A percentile compares a stretch with the other conserved stretches of the same genome.
Evolutionary conservation across 2,329 filamentous ascomycete species (phyloP).

Genomic region (Hypoxylon sp.): DNA sequence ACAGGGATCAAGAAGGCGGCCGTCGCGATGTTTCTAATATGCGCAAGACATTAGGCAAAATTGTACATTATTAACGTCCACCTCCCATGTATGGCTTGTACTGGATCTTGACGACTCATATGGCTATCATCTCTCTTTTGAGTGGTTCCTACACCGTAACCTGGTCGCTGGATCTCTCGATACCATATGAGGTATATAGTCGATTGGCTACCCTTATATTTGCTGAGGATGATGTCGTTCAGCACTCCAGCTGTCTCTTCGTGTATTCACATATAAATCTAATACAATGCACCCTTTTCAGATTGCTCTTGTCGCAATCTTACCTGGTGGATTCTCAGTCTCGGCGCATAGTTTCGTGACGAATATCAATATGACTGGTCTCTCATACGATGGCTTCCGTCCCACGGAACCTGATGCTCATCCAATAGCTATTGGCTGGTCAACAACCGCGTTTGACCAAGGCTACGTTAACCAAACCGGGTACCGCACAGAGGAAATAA

Average conservation of each 20-base stretch:
- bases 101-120: neutral
- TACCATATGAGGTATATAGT: neutral
- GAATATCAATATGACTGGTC: neutral
- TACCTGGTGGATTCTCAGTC: neutral
- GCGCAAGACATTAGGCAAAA: constrained; percentile 1
- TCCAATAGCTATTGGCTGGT: neutral
- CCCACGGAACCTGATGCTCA: constrained; percentile 31
- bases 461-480: constrained; percentile 60
- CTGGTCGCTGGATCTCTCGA: neutral
- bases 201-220: neutral
- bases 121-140: neutral
- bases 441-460: constrained; percentile 55
- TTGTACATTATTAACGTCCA: neutral
- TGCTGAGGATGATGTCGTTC: neutral
- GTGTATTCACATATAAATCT: neutral
- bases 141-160: neutral
- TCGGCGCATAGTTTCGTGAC: neutral
- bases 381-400: neutral
- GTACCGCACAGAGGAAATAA: constrained; percentile 56
- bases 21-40: neutral
- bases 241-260: neutral
- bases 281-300: neutral
- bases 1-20: neutral
- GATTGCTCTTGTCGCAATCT: neutral
- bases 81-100: neutral